These are phyloP conservation scores for Agarophyton chilense DNA, from an alignment of 23 red algal species.

Conservation along the genomic window DNA sequence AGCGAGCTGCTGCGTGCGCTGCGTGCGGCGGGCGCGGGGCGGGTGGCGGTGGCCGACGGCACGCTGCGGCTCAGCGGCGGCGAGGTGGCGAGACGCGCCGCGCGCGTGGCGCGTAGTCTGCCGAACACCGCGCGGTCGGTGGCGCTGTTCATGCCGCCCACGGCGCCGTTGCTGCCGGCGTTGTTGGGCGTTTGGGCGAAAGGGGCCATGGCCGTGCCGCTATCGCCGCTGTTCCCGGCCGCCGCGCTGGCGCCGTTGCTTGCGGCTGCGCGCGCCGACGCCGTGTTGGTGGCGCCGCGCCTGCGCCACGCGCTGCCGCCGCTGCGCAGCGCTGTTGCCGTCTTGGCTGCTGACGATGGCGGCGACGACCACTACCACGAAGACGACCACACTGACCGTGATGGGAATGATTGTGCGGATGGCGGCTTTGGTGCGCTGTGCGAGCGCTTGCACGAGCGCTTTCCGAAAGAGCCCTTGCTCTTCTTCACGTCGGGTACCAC, in stretches of 20 bases:
- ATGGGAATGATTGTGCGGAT: too few relatives aligned
- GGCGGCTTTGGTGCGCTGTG: too few relatives aligned
- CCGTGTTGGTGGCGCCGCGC: slow-evolving; percentile 12
- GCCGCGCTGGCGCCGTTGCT: slow-evolving; percentile 46
- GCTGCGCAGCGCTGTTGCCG: too few relatives aligned
- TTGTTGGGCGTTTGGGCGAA: slow-evolving; percentile 45
- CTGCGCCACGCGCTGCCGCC: slow-evolving; percentile 43
- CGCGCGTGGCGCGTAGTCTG: background rate
- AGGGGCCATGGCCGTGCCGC: slow-evolving; percentile 42
- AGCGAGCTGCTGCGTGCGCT: background rate
- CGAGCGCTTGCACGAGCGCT: background rate
- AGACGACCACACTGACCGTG: background rate
- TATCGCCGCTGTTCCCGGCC: slow-evolving; percentile 61
- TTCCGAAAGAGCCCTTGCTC: background rate
- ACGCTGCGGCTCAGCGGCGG: background rate
- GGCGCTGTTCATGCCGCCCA: slow-evolving; percentile 38
- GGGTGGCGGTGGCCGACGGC: background rate
- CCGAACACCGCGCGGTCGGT: background rate
- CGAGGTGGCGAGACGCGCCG: background rate
- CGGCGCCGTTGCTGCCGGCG: slow-evolving; percentile 9
- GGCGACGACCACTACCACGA: background rate
- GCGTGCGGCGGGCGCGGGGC: background rate
- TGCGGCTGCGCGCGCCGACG: background rate
- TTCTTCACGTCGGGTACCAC: slow-evolving; percentile 99
- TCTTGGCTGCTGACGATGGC: background rate